Percentiles rank a stretch among this genome's conserved stretches.
Evolutionary conservation across 768 basidiomycete species (phyloP).

Genomic region (Obba rivulosa): DNA sequence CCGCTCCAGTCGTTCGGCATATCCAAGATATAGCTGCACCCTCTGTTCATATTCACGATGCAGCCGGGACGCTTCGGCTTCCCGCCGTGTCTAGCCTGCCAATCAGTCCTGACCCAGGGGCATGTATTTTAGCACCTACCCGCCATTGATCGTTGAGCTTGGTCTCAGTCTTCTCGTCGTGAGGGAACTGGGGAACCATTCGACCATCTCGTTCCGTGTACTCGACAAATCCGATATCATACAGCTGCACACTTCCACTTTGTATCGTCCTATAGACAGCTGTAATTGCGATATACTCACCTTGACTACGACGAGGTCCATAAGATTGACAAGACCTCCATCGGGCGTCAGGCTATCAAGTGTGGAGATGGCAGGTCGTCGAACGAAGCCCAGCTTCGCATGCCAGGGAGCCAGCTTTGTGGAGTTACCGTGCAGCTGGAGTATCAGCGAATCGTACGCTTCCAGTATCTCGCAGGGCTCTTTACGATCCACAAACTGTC

Average conservation of each 20-base stretch:
- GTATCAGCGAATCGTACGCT: constrained; percentile 60
- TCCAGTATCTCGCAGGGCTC: constrained; percentile 83
- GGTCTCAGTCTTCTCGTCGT: constrained; percentile 66
- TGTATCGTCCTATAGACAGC: neutral
- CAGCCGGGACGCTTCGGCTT: constrained; percentile 53
- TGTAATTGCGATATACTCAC: constrained; percentile 25
- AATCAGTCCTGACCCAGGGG: neutral
- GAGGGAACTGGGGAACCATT: constrained; percentile 52
- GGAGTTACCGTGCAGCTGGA: constrained; percentile 78
- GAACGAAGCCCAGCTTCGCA: constrained; percentile 75
- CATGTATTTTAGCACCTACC: constrained; percentile 34
- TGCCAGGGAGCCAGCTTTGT: constrained; percentile 87
- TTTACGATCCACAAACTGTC: constrained; percentile 38
- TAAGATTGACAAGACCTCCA: constrained; percentile 70
- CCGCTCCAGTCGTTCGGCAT: constrained; percentile 59
- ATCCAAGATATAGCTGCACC: constrained; percentile 45
- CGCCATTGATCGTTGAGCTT: constrained; percentile 61
- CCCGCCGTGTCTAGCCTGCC: constrained; percentile 45
- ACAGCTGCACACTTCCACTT: constrained; percentile 36
- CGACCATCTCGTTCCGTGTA: constrained; percentile 47
- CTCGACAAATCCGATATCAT: constrained; percentile 80
- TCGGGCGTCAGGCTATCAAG: constrained; percentile 74
- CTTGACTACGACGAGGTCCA: constrained; percentile 73
- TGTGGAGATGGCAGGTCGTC: constrained; percentile 62
- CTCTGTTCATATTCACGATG: constrained; percentile 53